Percentiles rank a stretch among this genome's conserved stretches.
Conservation (phyloP, 108 stramenopile species). For the Nannochloropsis salina region DNA sequence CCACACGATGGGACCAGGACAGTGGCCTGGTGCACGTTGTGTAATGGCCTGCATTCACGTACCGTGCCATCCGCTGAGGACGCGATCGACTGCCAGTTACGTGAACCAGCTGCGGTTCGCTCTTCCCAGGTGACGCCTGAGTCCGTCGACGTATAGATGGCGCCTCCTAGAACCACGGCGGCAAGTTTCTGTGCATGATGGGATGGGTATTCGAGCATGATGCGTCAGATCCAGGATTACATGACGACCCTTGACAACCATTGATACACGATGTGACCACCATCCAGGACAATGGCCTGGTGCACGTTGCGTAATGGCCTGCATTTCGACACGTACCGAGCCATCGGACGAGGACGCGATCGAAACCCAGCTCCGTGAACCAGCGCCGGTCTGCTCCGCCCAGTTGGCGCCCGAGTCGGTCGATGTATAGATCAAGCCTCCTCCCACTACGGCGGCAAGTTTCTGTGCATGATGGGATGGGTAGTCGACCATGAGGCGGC, state of each 20-base stretch:
- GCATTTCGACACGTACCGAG: background rate
- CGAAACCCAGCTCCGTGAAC: background rate
- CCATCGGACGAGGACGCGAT: background rate
- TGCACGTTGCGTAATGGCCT: background rate
- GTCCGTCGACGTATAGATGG: background rate
- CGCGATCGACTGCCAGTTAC: background rate
- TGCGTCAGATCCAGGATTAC: background rate
- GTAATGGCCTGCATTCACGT: background rate
- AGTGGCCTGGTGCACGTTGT: background rate
- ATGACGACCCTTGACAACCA: background rate
- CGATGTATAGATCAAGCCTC: background rate
- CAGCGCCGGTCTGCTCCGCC: background rate
- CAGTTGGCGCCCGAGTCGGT: background rate
- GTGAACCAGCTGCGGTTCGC: background rate
- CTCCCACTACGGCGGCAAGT: background rate
- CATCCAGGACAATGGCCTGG: background rate
- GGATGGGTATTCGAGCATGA: background rate
- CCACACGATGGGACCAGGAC: background rate
- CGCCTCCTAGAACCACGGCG: background rate
- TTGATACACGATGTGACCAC: background rate
- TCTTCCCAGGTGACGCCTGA: background rate
- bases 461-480: constrained; percentile 4
- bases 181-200: constrained; percentile 12
- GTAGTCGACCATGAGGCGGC: background rate
- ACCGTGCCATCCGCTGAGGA: background rate